These are phyloP conservation scores for Cladosporium sp. DNA, from an alignment of 2,329 filamentous ascomycete species.

Conservation along the genomic window DNA sequence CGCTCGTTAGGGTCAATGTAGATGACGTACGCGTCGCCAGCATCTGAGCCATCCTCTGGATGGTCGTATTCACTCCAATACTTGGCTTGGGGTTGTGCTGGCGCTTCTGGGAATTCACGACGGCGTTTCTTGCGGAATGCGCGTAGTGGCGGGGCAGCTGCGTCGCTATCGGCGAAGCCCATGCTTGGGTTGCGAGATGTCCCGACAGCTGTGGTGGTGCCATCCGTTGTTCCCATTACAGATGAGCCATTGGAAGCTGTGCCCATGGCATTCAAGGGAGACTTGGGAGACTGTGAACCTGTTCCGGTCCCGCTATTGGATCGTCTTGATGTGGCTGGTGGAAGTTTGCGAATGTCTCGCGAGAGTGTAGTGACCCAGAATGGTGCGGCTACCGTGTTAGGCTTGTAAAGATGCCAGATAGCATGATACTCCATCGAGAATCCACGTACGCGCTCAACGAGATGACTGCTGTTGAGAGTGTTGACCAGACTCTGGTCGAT, in stretches of 20 bases:
- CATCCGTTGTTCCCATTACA: conserved; percentile 31
- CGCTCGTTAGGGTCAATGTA: conserved; percentile 67
- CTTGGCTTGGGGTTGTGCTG: conserved; percentile 26
- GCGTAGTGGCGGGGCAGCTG: conserved; percentile 36
- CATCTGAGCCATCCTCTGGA: conserved; percentile 63
- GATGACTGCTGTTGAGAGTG: conserved; percentile 44
- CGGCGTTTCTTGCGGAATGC: conserved; percentile 40
- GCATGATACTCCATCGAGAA: conserved; percentile 53
- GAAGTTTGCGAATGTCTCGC: conserved; percentile 51
- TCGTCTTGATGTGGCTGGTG: conserved; percentile 33
- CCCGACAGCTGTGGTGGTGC: conserved; percentile 30
- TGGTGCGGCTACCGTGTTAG: conserved; percentile 42
- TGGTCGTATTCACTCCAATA: conserved; percentile 91
- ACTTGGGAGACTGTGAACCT: conserved; percentile 13
- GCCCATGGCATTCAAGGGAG: conserved; percentile 19
- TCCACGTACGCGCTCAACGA: conserved; percentile 50
- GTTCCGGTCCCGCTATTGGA: conserved; percentile 22
- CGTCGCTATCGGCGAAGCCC: conserved; percentile 32
- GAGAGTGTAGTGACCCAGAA: conserved; percentile 47
- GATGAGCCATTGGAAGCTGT: conserved; percentile 38
- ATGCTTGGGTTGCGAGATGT: conserved; percentile 15
- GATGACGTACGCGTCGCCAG: conserved; percentile 60
- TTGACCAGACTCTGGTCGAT: conserved; percentile 37
- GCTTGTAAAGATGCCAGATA: conserved; percentile 46
- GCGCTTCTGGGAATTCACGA: conserved; percentile 27